Conservation (phyloP, 208 protist species). For the Trichomonas gallinae region DNA sequence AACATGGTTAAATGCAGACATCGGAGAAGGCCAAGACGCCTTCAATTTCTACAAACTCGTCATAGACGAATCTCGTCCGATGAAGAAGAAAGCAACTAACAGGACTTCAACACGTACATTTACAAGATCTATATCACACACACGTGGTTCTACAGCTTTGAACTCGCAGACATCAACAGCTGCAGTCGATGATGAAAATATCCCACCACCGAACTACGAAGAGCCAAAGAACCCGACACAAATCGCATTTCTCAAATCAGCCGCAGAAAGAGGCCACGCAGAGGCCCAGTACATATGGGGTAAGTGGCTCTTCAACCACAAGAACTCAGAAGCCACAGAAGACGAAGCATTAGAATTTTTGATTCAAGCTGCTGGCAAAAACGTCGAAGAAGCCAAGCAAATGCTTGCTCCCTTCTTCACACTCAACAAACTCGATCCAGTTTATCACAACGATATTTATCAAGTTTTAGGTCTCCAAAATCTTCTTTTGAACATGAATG, state of each 20-base stretch:
- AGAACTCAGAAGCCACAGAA: background rate
- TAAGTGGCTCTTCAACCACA: background rate
- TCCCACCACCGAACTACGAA: background rate
- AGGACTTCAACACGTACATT: background rate
- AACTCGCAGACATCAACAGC: background rate
- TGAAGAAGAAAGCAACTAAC: background rate
- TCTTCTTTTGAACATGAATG: background rate
- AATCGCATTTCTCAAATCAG: background rate
- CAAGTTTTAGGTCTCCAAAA: background rate
- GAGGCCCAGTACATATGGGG: background rate
- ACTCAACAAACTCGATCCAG: background rate
- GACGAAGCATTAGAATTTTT: background rate
- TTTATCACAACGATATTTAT: background rate
- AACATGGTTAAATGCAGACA: background rate
- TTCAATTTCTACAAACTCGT: background rate
- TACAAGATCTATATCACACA: background rate
- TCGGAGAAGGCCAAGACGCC: background rate
- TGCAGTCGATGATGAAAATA: background rate
- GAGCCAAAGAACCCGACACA: background rate
- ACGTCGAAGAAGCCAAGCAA: background rate
- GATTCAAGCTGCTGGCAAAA: background rate
- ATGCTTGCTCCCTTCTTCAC: background rate
- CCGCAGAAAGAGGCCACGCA: background rate
- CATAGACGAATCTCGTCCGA: background rate
- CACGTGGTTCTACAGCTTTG: background rate